Evolutionary conservation across 805 yeast genomes (phyloP).

Genomic region (Phaffomyces opuntiae): DNA sequence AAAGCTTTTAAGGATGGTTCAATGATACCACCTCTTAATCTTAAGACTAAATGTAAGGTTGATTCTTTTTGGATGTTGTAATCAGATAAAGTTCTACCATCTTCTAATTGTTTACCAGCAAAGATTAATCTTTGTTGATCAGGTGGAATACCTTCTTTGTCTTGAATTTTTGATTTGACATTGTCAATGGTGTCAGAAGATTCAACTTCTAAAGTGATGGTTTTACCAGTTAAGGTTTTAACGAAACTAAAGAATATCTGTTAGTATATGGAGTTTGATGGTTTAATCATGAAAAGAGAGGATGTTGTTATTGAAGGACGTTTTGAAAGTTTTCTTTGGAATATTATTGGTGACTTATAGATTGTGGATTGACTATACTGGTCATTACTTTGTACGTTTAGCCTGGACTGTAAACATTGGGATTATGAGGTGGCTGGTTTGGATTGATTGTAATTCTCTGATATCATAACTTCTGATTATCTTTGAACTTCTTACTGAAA

Average conservation of each 20-base stretch:
- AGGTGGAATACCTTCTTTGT: conserved; percentile 99
- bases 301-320: no score
- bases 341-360: no score
- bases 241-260: conserved; percentile 43
- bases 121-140: conserved; percentile 99
- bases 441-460: no score
- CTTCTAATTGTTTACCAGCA: conserved; percentile 99
- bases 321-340: no score
- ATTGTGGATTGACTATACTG: no score
- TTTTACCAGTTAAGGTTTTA: conserved; percentile 83
- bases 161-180: conserved; percentile 97
- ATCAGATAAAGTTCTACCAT: conserved; percentile 97
- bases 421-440: no score
- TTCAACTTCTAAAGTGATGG: conserved; percentile 98
- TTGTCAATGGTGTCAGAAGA: conserved; percentile 98
- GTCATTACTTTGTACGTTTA: no score
- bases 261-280: conserved; percentile 8
- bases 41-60: conserved; percentile 89
- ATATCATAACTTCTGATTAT: no score
- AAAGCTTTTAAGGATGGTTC: conserved; percentile 99
- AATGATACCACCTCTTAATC: conserved; percentile 98
- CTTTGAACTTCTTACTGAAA: no score
- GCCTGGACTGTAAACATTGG: no score
- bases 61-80: conserved; percentile 99
- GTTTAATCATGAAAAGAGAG: neutral